Base-by-base conservation (phyloP, 306 rosid genomes). In the Vigna mungo region DNA sequence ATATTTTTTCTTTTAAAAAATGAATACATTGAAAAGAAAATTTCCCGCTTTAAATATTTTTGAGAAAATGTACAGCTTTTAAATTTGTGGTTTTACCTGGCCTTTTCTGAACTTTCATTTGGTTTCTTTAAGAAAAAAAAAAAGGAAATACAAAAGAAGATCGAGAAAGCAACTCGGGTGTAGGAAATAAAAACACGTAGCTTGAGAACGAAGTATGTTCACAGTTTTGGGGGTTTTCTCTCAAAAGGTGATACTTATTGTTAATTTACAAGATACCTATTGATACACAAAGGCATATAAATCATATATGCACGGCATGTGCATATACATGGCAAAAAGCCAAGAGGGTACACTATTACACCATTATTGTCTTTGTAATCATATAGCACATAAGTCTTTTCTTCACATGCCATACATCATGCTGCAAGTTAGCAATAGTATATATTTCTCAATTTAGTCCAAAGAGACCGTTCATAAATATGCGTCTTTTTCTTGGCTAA, bases 201-300 rank as follows among this genome's bases (percentile, higher is more conserved):
- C 96, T 87, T 93, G 87, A 87, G 85, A 51, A 81, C 83, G 89
- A 91, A 87, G 98, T 77, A 78, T 85, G 82, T 69, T 74, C 75
- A 27, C 68, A 16, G 76, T 64, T 71, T 72, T 71, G 69, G 69
- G 56, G 71, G 64, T 82, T 80, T 78, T 46, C 79, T 81, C 84
- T 85, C 67, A 85, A 81, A 78, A 74, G 70, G 63, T 78, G 84
- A 74, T 71, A 79, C 83, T 79, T 81, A 74, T 78, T 75, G 86
- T 87, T 86, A 54, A 69, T 84, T 75, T 76, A 81, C 77, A 76
- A 77, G 79, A 84, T 80, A 64, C 78, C 72, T 77, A 51, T 5
- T 36, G 68, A 71, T 80, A 30, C 54, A 49, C 54, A 59, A 23
- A 70, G 73, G 78, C 70, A 64, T 10, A 17, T 64, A 64, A 10